Evolutionary conservation across 345 rosid species (phyloP).

Genomic region (Bruguiera gymnorhiza): DNA sequence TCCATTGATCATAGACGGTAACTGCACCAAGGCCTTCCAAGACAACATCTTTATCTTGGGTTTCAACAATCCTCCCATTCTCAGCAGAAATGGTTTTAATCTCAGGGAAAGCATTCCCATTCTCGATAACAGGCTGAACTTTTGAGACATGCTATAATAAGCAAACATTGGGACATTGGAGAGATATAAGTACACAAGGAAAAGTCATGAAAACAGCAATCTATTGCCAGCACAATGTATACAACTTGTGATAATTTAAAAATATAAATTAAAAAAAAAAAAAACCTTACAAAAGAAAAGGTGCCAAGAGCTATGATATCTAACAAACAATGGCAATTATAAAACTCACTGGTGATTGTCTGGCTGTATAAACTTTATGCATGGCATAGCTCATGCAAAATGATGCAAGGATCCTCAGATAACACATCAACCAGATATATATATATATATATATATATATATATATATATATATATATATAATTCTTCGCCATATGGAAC

Average conservation of each 20-base stretch:
- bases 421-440: too few species aligned
- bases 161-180: slow-evolving; percentile 9
- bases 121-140: slow-evolving; percentile 49
- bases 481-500: too few species aligned
- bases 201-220: not conserved
- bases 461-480: too few species aligned
- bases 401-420: too few species aligned
- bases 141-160: slow-evolving; percentile 48
- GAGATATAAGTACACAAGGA: not conserved
- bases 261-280: not conserved
- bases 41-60: slow-evolving; percentile 90
- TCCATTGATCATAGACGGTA: slow-evolving; percentile 92
- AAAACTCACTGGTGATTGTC: too few species aligned
- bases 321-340: too few species aligned
- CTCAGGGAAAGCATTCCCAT: slow-evolving; percentile 57
- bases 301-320: not conserved
- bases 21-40: slow-evolving; percentile 72
- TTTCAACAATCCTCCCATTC: slow-evolving; percentile 60
- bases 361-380: too few species aligned
- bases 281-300: not conserved
- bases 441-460: too few species aligned
- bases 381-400: too few species aligned
- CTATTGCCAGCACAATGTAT: too few species aligned
- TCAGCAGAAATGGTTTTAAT: slow-evolving; percentile 64
- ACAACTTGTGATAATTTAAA: too few species aligned